A percentile compares a stretch with the other conserved stretches of the same genome.
Conservation (phyloP, 2,329 filamentous ascomycete species). For the Chalara sp. region DNA sequence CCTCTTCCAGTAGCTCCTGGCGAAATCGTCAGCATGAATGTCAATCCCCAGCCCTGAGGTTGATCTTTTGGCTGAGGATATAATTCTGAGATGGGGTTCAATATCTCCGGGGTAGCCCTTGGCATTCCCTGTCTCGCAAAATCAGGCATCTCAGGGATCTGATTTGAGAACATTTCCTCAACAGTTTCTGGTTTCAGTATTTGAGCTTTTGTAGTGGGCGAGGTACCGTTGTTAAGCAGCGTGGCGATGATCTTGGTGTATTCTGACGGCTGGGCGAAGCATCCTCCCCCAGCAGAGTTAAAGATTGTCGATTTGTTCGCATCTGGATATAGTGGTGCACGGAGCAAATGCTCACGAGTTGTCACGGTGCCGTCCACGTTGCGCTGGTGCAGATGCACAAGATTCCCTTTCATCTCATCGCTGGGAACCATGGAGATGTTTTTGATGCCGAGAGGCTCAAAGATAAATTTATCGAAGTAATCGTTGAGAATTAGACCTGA, state of each 20-base stretch:
- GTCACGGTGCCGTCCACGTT: conserved; percentile 36
- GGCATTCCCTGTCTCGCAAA: conserved; percentile 40
- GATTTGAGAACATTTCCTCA: conserved; percentile 58
- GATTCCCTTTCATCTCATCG: conserved; percentile 42
- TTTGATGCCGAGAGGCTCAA: conserved; percentile 33
- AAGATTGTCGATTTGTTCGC: conserved; percentile 28
- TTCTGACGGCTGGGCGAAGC: conserved; percentile 52
- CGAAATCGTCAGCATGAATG: conserved; percentile 42
- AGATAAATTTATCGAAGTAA: conserved; percentile 42
- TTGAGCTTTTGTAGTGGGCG: conserved; percentile 44
- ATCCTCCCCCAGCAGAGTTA: conserved; percentile 55
- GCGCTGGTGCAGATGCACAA: conserved; percentile 48
- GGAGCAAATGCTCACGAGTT: conserved; percentile 11
- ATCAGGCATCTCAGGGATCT: conserved; percentile 47
- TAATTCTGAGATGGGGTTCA: conserved; percentile 41
- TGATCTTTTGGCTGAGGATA: conserved; percentile 39
- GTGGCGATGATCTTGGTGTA: conserved; percentile 54
- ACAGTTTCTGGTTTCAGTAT: conserved; percentile 53
- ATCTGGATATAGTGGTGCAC: conserved; percentile 1
- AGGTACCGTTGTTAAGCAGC: conserved; percentile 58
- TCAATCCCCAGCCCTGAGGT: conserved; percentile 61
- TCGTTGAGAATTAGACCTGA: conserved; percentile 38
- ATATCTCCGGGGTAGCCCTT: conserved; percentile 41
- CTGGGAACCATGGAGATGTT: conserved; percentile 24
- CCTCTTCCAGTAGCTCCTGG: conserved; percentile 45